A percentile compares a stretch with the other conserved stretches of the same genome.
Conservation (phyloP, 2,329 filamentous ascomycete genomes). For the Aureobasidium melanogenum region DNA sequence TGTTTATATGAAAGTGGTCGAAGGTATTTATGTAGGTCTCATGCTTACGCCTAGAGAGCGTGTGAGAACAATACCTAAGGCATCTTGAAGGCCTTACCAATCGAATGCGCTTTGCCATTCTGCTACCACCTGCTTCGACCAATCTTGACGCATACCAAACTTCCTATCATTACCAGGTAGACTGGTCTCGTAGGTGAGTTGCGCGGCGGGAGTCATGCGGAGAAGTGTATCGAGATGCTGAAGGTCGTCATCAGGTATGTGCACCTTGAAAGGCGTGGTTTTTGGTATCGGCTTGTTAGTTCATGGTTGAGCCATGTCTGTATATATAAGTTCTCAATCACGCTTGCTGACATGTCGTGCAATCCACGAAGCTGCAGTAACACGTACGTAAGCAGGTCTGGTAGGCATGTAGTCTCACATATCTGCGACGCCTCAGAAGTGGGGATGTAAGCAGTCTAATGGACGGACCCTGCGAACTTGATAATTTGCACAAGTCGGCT, state of each 20-base stretch:
- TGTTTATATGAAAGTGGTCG: slow-evolving; percentile 34
- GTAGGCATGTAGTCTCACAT: too few species aligned
- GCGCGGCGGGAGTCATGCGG: neutral
- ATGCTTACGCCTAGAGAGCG: neutral
- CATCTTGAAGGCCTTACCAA: neutral
- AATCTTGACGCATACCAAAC: neutral
- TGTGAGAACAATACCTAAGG: neutral
- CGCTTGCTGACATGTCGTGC: neutral
- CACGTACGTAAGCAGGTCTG: neutral
- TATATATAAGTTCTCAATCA: neutral
- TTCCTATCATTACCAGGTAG: neutral
- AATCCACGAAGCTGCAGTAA: neutral
- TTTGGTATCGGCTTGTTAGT: neutral
- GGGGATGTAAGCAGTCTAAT: too few species aligned
- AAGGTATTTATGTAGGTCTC: neutral
- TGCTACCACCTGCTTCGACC: neutral
- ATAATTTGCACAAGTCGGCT: too few species aligned
- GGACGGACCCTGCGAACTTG: too few species aligned
- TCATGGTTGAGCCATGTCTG: neutral
- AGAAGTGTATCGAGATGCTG: neutral
- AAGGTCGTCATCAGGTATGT: neutral
- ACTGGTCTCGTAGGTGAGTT: neutral
- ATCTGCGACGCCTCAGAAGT: too few species aligned
- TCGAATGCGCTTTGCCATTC: neutral
- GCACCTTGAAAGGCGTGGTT: neutral